Percentiles rank a stretch among this genome's conserved stretches.
These are phyloP conservation scores for Monosporascus sp. DNA, from an alignment of 2,329 filamentous ascomycete genomes.

Conservation along the genomic window DNA sequence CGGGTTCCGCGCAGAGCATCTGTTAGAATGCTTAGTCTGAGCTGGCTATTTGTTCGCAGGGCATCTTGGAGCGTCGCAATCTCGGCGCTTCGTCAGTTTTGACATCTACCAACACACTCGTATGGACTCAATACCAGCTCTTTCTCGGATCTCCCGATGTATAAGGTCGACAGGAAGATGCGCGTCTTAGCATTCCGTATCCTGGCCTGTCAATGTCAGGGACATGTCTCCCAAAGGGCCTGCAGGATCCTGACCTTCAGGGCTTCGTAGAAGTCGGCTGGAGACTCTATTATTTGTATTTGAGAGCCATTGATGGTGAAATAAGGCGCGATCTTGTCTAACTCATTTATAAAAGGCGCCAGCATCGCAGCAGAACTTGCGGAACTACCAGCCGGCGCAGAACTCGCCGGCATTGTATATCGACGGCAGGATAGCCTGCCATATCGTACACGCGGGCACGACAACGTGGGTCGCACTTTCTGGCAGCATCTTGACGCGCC, in stretches of 20 bases:
- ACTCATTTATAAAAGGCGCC: slow-evolving; percentile 58
- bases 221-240: slow-evolving; percentile 3
- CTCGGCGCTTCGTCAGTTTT: slow-evolving; percentile 30
- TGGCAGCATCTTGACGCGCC: slow-evolving; percentile 22
- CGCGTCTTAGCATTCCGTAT: slow-evolving; percentile 73
- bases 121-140: slow-evolving; percentile 59
- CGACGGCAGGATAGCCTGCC: slow-evolving; percentile 32
- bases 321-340: slow-evolving; percentile 85
- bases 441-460: slow-evolving; percentile 13
- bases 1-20: slow-evolving; percentile 88
- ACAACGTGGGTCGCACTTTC: slow-evolving; percentile 18
- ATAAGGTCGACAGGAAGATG: slow-evolving; percentile 92
- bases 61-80: slow-evolving; percentile 73
- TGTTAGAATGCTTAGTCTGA: slow-evolving; percentile 84
- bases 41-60: slow-evolving; percentile 65
- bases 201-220: slow-evolving; percentile 52
- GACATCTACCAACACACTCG: not conserved
- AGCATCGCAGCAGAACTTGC: slow-evolving; percentile 36
- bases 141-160: slow-evolving; percentile 89
- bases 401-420: slow-evolving; percentile 33
- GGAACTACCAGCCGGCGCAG: slow-evolving; percentile 17
- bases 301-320: slow-evolving; percentile 81
- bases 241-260: slow-evolving; percentile 60
- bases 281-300: slow-evolving; percentile 72
- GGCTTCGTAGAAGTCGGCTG: slow-evolving; percentile 84